Evolutionary conservation across 2,329 filamentous ascomycete species (phyloP), one percentile per base, ranked within the genome.

Genomic region (Monilinia polystroma): DNA sequence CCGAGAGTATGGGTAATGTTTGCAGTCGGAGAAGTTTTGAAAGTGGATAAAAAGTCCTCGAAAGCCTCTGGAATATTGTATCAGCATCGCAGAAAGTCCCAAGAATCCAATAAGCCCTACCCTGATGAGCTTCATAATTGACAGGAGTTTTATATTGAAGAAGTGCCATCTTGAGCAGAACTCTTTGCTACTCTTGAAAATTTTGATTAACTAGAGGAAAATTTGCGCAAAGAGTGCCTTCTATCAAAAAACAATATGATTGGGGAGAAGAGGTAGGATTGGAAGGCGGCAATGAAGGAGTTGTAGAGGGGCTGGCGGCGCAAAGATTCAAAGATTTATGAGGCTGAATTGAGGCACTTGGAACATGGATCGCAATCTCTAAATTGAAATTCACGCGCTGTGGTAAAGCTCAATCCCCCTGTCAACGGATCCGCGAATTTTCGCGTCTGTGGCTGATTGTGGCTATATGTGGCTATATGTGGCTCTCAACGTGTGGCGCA

Each of bases 61-160:
- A 99, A 95, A 62, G 90, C 90, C 73, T 79, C 91, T 94, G 73
- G 56, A 65, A 16, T 26, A 20, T 26, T 53, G 20, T 1, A n/a
- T 66, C 18, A 66, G 64, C n/a, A 52, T 53, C 26, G 47, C 0
- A 35, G 10, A 52, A n/a, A 23, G 6, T 2, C 71, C 51, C 16
- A 64, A 43, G n/a, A 26, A 26, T 38, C 29, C n/a, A n/a, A 55
- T 43, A 66, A n/a, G 11, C 78, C 87, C 73, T 79, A 93, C 91
- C 82, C 80, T 95, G 87, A 79, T 99, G 95, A 75, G 88, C 87
- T 75, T 88, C 86, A 81, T 99, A 99, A 78, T 96, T 89, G 74
- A 97, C 92, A 63, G 90, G 87, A 73, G 88, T 84, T 76, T 85
- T 88, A 79, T 90, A 90, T 72, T 90, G 89, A 76, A 93, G 86